Conservation (phyloP, 768 basidiomycete species). For the Pseudohyphozyma bogoriensis region DNA sequence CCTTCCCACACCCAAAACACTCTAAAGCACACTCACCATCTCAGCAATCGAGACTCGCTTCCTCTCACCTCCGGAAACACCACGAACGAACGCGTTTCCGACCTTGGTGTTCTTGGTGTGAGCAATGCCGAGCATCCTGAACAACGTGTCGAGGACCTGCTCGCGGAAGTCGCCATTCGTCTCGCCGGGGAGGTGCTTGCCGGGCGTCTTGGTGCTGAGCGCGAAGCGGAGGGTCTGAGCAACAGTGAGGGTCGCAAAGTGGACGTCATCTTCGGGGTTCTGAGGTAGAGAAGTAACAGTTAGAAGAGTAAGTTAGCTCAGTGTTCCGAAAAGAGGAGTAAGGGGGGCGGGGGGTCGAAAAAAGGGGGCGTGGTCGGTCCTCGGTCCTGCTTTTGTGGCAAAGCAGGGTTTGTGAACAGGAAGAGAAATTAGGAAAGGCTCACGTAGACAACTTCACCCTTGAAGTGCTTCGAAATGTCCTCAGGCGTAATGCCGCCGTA, state of each 20-base stretch:
- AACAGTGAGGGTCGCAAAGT: slow-evolving; percentile 49
- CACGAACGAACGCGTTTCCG: slow-evolving; percentile 59
- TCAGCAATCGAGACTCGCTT: slow-evolving; percentile 35
- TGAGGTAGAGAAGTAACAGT: too few species aligned
- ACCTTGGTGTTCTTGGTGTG: slow-evolving; percentile 61
- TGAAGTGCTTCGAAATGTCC: slow-evolving; percentile 35
- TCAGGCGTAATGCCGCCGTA: slow-evolving; percentile 37
- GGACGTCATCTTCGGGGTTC: slow-evolving; percentile 53
- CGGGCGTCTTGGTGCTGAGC: slow-evolving; percentile 41
- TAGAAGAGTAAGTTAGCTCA: slow-evolving; percentile 73
- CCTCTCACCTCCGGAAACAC: slow-evolving; percentile 43
- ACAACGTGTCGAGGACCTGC: slow-evolving; percentile 20
- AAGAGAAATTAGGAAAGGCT: background rate
- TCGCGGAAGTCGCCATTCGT: slow-evolving; percentile 33
- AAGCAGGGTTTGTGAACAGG: slow-evolving; percentile 43
- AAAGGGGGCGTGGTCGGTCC: too few species aligned
- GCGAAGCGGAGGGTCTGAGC: slow-evolving; percentile 48
- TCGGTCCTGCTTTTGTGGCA: too few species aligned
- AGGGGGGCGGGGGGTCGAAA: too few species aligned
- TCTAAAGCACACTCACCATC: slow-evolving; percentile 31
- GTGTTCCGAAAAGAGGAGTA: too few species aligned
- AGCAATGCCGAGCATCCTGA: slow-evolving; percentile 60
- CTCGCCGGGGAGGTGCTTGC: slow-evolving; percentile 23
- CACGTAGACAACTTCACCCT: slow-evolving; percentile 40
- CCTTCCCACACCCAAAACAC: slow-evolving; percentile 33